These are phyloP conservation scores for Kodamaea hsintzibuensis DNA, from an alignment of 805 yeast species.

Conservation along the genomic window DNA sequence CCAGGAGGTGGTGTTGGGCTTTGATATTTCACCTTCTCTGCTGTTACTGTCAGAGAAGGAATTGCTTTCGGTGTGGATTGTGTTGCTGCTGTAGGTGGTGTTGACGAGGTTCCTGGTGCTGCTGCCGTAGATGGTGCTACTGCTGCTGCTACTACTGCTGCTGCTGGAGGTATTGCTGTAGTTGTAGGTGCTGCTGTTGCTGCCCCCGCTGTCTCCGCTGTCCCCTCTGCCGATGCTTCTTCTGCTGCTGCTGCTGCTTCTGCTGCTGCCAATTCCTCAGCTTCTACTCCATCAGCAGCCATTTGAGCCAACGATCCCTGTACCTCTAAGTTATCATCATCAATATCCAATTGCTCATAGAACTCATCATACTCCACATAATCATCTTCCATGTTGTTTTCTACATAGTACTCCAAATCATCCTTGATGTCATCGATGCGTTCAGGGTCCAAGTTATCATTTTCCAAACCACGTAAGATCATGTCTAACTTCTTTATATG, in stretches of 20 bases:
- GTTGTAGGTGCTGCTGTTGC: not conserved
- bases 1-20: constrained; percentile 14
- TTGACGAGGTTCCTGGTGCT: not conserved
- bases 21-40: not conserved
- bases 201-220: not conserved
- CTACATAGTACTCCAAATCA: constrained; percentile 90
- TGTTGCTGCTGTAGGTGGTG: constrained; percentile 9
- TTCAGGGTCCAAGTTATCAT: constrained; percentile 77
- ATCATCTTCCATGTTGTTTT: constrained; percentile 88
- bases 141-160: not conserved
- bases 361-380: constrained; percentile 92
- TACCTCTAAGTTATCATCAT: constrained; percentile 38
- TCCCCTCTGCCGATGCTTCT: not conserved
- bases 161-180: not conserved
- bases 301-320: constrained; percentile 26
- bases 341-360: constrained; percentile 81
- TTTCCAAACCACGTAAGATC: constrained; percentile 73
- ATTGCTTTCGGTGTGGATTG: not conserved
- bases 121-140: not conserved
- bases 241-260: constrained; percentile 12
- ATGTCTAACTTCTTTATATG: constrained; percentile 79
- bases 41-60: constrained; percentile 5
- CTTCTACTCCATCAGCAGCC: constrained; percentile 18
- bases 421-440: constrained; percentile 76
- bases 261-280: constrained; percentile 12